Evolutionary conservation across 805 yeast species (phyloP).

Genomic region (Clavispora phyllophila): DNA sequence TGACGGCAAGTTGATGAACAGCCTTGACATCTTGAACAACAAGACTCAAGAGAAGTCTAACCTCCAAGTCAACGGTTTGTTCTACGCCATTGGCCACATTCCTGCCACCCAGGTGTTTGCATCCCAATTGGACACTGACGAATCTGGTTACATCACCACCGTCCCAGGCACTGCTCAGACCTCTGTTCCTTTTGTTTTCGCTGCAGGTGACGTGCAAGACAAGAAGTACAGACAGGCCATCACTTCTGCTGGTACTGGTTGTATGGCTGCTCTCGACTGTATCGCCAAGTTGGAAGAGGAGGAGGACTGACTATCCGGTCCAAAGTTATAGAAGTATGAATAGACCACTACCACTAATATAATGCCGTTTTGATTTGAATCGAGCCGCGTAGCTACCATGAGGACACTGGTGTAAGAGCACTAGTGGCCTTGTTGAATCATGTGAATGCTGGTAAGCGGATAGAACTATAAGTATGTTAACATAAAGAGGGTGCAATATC

Average conservation of each 20-base stretch:
- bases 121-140: conserved; percentile 79
- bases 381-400: no score
- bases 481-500: no score
- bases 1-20: conserved; percentile 75
- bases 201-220: conserved; percentile 99
- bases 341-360: not conserved
- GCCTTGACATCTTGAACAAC: conserved; percentile 63
- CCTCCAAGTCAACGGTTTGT: conserved; percentile 80
- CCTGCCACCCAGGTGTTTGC: conserved; percentile 87
- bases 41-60: conserved; percentile 65
- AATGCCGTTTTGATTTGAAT: not conserved
- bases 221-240: conserved; percentile 96
- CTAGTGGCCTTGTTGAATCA: no score
- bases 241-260: conserved; percentile 99
- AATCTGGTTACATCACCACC: conserved; percentile 82
- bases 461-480: no score
- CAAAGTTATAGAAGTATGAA: conserved; percentile 1
- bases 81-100: conserved; percentile 96
- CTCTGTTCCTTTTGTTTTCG: conserved; percentile 85
- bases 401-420: no score
- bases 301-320: conserved; percentile 12
- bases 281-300: conserved; percentile 18
- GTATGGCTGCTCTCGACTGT: conserved; percentile 98
- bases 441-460: no score
- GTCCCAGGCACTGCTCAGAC: conserved; percentile 86